A percentile compares a stretch with the other conserved stretches of the same genome.
Conservation (phyloP, 441 rosid species). For the Pelargonium fulgidum region DNA sequence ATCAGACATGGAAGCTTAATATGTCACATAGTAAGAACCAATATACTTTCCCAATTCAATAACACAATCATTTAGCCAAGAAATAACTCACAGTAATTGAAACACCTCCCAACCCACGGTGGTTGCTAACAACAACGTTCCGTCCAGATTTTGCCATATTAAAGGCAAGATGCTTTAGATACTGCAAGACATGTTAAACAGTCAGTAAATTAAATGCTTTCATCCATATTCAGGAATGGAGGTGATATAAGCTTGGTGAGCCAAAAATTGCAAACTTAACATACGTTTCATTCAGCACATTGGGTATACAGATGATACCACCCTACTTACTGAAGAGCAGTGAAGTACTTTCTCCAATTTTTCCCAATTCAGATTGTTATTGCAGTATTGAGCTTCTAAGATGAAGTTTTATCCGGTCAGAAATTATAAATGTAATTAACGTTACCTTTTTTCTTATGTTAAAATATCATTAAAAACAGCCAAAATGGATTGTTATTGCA, state of each 20-base stretch:
- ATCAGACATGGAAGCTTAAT: background rate
- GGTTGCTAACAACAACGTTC: conserved; percentile 30
- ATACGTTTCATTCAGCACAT: background rate
- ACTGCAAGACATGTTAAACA: conserved; percentile 16
- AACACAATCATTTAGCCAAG: background rate
- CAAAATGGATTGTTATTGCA: too few relatives aligned
- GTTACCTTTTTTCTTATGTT: background rate
- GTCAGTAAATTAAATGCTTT: background rate
- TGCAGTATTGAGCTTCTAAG: background rate
- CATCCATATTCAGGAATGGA: background rate
- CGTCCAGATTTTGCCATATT: conserved; percentile 27
- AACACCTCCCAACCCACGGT: conserved; percentile 32
- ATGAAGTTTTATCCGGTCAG: background rate
- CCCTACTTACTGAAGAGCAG: background rate
- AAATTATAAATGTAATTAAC: too few relatives aligned
- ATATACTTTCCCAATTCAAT: conserved; percentile 1
- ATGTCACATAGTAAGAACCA: background rate
- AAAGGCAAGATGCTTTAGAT: conserved; percentile 26
- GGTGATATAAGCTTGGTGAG: background rate
- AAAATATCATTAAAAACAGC: too few relatives aligned
- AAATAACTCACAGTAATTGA: conserved; percentile 25
- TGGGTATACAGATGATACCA: background rate
- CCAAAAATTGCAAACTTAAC: background rate
- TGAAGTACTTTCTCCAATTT: background rate
- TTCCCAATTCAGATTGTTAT: background rate